Base-by-base conservation (phyloP, 495 filamentous ascomycete species). In the Darksidea phi region DNA sequence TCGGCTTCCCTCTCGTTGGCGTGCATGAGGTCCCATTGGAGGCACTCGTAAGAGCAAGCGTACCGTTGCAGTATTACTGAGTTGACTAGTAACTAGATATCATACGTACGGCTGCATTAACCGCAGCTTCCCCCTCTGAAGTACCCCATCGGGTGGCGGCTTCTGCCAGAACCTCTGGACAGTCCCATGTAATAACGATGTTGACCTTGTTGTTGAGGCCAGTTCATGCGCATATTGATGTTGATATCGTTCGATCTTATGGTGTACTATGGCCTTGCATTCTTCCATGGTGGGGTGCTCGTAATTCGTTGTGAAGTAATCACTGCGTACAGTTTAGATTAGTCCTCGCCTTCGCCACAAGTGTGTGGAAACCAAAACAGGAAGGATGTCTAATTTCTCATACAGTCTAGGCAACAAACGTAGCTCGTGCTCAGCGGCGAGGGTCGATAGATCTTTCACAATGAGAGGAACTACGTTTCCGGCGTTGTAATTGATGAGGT, bases 191-290 rank as follows among this genome's bases (percentile, higher is more conserved):
- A 15, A 59, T 36, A 1, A 41, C 13, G 12, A 59, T 21, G 24
- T 59, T 36, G 32, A 52, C 23, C 47, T 23, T 20, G 6, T 26
- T 28, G 0, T 41, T 24, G 12, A 17, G 6, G 57, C 57, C 21
- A 59, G 36, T 2, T 52, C 26, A 17, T 59, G 48, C 2, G 57
- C 48, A 28, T 50, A 18, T 20, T 42, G 47, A 13, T 20, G 13
- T 17, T 59, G 57, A 2, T 32, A 46, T 1, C 37, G 20, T n/a
- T 52, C 8, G 3, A 59, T 59, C 36, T 59, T 59, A 18, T 59
- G 20, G 11, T 10, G 20, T 1, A 59, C 2, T 47, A 59, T 59
- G 48, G 11, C 34, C 48, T 59, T 42, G 48, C 57, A 52, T 8
- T 28, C 47, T 0, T 10, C 20, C 15, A 17, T 23, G 28, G 52